Percentiles rank a stretch among this genome's conserved stretches.
Evolutionary conservation across 345 rosid species (phyloP).

Genomic region (Lumnitzera littorea): DNA sequence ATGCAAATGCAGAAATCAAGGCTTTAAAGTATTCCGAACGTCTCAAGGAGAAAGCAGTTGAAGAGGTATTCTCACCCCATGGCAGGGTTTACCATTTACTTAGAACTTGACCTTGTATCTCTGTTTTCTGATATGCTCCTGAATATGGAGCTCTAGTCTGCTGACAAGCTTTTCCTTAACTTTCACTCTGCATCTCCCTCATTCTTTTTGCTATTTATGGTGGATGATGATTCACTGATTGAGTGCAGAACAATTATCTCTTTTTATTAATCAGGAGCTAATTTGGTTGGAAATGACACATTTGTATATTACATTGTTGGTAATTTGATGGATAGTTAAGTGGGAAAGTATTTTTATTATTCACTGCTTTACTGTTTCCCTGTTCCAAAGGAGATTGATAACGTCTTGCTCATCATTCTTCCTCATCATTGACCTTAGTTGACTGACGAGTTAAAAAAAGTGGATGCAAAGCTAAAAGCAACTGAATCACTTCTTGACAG

Average conservation of each 20-base stretch:
- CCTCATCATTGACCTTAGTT: slow-evolving; percentile 15
- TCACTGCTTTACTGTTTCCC: neutral
- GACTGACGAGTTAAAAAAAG: slow-evolving; percentile 30
- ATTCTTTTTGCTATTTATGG: too few relatives aligned
- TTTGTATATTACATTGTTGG: neutral
- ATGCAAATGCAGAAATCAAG: slow-evolving; percentile 34
- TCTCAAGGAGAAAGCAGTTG: slow-evolving; percentile 38
- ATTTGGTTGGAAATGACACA: neutral
- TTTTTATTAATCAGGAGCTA: neutral
- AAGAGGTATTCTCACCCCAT: slow-evolving; percentile 24
- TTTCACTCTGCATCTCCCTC: too few relatives aligned
- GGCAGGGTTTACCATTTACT: neutral
- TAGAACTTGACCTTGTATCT: neutral
- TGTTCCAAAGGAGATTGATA: too few relatives aligned
- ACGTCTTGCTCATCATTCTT: slow-evolving; percentile 1
- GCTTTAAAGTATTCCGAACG: slow-evolving; percentile 35
- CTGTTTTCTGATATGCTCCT: too few relatives aligned
- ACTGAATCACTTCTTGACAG: slow-evolving; percentile 37
- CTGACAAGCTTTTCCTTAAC: too few relatives aligned
- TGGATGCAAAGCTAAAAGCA: slow-evolving; percentile 36
- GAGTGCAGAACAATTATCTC: too few relatives aligned
- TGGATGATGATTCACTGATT: too few relatives aligned
- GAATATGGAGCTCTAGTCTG: too few relatives aligned
- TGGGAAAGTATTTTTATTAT: neutral
- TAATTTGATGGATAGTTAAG: too few relatives aligned